Percentiles rank a stretch among this genome's conserved stretches.
phyloP scores from a whole-genome alignment of 1,284 basidiomycete genomes.

The Waitea zeae region DNA sequence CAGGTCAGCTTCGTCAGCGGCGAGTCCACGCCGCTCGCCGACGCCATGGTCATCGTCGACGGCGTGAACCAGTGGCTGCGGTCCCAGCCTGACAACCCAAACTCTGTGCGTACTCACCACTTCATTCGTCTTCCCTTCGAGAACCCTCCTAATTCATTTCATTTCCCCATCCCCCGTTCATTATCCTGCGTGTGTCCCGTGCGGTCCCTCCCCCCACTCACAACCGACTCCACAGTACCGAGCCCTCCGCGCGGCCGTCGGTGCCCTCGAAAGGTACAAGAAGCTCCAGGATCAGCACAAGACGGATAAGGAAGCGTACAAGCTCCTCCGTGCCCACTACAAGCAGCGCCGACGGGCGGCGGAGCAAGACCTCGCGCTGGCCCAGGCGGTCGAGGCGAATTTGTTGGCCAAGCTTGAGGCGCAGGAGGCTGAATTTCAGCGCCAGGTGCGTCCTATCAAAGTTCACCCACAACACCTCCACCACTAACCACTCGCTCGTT shows the following conservation, averaged over 20 bases:
- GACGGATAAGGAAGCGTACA: not conserved
- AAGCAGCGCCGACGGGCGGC: not conserved
- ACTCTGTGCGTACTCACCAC: too few relatives aligned
- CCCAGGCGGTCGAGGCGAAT: not conserved
- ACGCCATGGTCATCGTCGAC: not conserved
- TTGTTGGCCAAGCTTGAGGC: not conserved
- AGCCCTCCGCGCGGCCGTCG: not conserved
- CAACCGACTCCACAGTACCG: not conserved
- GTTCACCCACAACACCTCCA: not conserved
- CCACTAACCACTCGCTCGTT: not conserved
- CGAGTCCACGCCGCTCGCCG: not conserved
- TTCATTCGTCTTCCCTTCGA: too few relatives aligned
- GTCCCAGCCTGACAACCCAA: not conserved
- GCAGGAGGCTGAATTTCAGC: not conserved
- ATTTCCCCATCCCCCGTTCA: too few relatives aligned
- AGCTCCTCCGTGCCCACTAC: not conserved
- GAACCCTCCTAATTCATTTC: too few relatives aligned
- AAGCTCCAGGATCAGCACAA: not conserved
- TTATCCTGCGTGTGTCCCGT: too few relatives aligned
- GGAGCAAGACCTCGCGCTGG: not conserved
- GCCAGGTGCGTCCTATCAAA: not conserved
- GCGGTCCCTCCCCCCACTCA: too few relatives aligned
- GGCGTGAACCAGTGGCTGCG: not conserved
- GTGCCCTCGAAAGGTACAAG: not conserved
- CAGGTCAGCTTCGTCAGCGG: not conserved